phyloP scores from a whole-genome alignment of 257 asterid species.

The Lavandula angustifolia region DNA sequence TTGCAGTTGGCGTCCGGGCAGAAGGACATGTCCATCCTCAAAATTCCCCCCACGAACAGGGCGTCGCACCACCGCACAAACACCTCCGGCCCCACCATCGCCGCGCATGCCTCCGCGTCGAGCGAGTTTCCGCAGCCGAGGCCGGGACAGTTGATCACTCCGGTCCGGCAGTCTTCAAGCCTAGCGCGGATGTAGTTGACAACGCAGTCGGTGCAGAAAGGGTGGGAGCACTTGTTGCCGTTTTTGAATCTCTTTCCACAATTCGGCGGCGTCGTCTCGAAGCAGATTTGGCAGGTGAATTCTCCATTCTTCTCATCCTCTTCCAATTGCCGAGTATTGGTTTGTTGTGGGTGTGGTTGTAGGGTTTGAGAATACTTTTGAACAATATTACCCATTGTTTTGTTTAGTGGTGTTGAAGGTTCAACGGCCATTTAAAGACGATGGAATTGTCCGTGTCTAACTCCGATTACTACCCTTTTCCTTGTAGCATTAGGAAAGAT shows the following conservation, averaged over 20 bases:
- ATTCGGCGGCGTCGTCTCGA: conserved; percentile 40
- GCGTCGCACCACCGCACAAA: conserved; percentile 72
- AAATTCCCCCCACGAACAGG: conserved; percentile 50
- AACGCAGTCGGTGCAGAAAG: conserved; percentile 62
- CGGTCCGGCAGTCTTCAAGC: conserved; percentile 51
- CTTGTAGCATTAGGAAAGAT: too few species aligned
- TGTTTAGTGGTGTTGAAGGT: too few species aligned
- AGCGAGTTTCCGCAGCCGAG: conserved; percentile 46
- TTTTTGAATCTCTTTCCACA: conserved; percentile 29
- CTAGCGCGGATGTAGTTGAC: conserved; percentile 59
- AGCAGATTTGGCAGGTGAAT: conserved; percentile 64
- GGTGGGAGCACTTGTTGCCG: conserved; percentile 44
- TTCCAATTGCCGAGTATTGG: background rate
- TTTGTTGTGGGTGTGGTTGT: too few species aligned
- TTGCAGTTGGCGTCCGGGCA: conserved; percentile 62
- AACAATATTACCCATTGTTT: too few species aligned
- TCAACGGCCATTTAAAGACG: too few species aligned
- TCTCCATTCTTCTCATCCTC: conserved; percentile 11
- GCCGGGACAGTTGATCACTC: conserved; percentile 63
- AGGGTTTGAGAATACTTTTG: too few species aligned
- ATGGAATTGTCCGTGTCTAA: too few species aligned
- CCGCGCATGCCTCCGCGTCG: conserved; percentile 53
- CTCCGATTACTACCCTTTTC: too few species aligned
- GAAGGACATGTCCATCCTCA: conserved; percentile 40
- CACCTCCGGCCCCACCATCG: conserved; percentile 36